Evolutionary conservation across 306 rosid species (phyloP).

Genomic region (Prunus mume): DNA sequence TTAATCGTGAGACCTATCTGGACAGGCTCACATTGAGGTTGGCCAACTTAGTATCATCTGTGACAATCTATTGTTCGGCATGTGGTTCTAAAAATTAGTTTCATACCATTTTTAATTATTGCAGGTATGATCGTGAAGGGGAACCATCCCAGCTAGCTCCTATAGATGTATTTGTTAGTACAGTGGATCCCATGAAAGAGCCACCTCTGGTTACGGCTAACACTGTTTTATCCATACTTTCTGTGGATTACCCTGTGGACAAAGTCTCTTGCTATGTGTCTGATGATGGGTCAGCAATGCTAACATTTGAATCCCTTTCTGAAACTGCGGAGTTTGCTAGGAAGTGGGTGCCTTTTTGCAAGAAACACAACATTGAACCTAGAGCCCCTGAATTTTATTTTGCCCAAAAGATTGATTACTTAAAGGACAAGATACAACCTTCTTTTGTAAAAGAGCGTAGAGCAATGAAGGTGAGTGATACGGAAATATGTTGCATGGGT

Average conservation of each 20-base stretch:
- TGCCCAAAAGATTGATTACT: slow-evolving; percentile 93
- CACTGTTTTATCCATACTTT: slow-evolving; percentile 96
- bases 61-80: background rate
- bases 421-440: slow-evolving; percentile 96
- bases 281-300: slow-evolving; percentile 99
- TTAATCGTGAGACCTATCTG: slow-evolving; percentile 93
- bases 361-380: slow-evolving; percentile 90
- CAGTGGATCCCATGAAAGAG: slow-evolving; percentile 99
- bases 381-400: slow-evolving; percentile 99
- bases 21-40: slow-evolving; percentile 90
- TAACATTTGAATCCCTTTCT: slow-evolving; percentile 92
- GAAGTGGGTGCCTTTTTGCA: slow-evolving; percentile 98
- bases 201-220: slow-evolving; percentile 95
- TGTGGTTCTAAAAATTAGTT: background rate
- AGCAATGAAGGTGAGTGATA: slow-evolving; percentile 76
- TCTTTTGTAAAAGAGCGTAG: slow-evolving; percentile 97
- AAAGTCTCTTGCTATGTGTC: slow-evolving; percentile 98
- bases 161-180: slow-evolving; percentile 90
- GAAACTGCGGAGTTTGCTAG: slow-evolving; percentile 99
- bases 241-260: slow-evolving; percentile 99
- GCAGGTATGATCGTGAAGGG: slow-evolving; percentile 93
- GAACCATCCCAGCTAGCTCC: slow-evolving; percentile 96
- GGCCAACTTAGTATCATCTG: slow-evolving; percentile 10
- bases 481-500: slow-evolving; percentile 1
- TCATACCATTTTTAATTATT: slow-evolving; percentile 11